phyloP scores from a whole-genome alignment of 208 protist genomes.

The Crithidia mellificae region DNA sequence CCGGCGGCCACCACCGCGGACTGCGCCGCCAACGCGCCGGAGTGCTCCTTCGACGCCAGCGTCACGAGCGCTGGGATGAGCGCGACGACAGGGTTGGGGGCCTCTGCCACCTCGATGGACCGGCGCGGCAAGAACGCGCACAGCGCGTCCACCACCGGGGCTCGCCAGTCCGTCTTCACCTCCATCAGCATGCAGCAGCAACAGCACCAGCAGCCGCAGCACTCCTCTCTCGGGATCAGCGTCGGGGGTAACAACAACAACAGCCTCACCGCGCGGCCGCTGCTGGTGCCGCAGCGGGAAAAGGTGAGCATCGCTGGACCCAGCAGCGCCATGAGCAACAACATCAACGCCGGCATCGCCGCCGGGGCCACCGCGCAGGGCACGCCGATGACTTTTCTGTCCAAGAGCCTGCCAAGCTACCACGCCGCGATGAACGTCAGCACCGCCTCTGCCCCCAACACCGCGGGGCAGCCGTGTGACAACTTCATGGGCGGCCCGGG shows the following conservation, averaged over 20 bases:
- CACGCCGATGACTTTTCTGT: conserved; percentile 10
- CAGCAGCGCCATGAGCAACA: background rate
- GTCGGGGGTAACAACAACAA: background rate
- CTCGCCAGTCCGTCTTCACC: conserved; percentile 31
- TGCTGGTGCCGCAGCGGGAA: conserved; percentile 30
- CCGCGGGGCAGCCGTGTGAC: conserved; percentile 1
- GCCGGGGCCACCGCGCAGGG: background rate
- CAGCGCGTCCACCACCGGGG: background rate
- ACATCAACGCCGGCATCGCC: too few species aligned
- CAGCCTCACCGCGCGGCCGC: conserved; percentile 7
- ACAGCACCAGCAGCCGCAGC: conserved; percentile 24
- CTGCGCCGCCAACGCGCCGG: conserved; percentile 4
- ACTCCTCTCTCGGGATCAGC: background rate
- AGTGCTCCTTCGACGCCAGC: conserved; percentile 18
- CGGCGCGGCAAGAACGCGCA: conserved; percentile 10
- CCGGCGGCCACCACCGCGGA: conserved; percentile 7
- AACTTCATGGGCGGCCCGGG: background rate
- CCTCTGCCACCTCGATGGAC: conserved; percentile 7
- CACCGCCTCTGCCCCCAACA: background rate
- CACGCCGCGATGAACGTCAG: background rate
- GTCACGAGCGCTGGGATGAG: conserved; percentile 20
- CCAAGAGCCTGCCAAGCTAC: conserved; percentile 14
- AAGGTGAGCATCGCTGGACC: background rate
- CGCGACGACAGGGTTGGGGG: background rate
- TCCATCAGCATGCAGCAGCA: conserved; percentile 31